Percentiles rank a stretch among this genome's conserved stretches.
These are phyloP conservation scores for Cladophialophora bantiana DNA, from an alignment of 2,329 filamentous ascomycete species.

Conservation along the genomic window DNA sequence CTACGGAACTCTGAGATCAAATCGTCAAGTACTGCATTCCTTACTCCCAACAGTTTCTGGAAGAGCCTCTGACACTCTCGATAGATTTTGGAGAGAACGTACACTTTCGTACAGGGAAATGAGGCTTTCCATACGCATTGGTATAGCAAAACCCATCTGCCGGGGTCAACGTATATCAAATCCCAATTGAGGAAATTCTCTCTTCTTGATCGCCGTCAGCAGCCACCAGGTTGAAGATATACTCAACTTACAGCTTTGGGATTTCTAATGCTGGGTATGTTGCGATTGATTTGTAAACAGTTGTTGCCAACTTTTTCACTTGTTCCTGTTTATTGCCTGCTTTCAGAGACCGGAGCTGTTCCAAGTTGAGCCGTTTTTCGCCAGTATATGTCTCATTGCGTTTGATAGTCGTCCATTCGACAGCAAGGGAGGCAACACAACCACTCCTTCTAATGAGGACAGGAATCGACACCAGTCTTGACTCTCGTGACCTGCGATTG, in stretches of 20 bases:
- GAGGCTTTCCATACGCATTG: constrained; percentile 24
- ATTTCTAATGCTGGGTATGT: constrained; percentile 11
- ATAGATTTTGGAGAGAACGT: constrained; percentile 27
- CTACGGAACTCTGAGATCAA: constrained; percentile 22
- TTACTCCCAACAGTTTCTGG: constrained; percentile 19
- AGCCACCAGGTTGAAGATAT: constrained; percentile 17
- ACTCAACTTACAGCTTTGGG: constrained; percentile 22
- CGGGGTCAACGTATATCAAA: constrained; percentile 24
- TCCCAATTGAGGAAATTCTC: constrained; percentile 13
- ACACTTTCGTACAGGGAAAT: constrained; percentile 21
- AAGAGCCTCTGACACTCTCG: constrained; percentile 18
- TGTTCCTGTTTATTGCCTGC: constrained; percentile 9
- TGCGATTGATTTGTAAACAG: constrained; percentile 21
- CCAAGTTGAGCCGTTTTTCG: constrained; percentile 24
- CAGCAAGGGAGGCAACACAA: constrained; percentile 17
- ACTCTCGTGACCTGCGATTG: constrained; percentile 8
- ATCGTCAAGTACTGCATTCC: constrained; percentile 24
- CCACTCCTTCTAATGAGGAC: constrained; percentile 15
- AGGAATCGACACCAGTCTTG: constrained; percentile 21
- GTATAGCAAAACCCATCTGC: constrained; percentile 15
- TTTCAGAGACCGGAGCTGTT: constrained; percentile 27
- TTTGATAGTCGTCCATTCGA: constrained; percentile 20
- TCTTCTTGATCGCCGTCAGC: constrained; percentile 20
- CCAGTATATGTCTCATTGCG: constrained; percentile 24
- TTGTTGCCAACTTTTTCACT: constrained; percentile 7